phyloP scores from a whole-genome alignment of 306 rosid genomes.

The Lathyrus aphaca region DNA sequence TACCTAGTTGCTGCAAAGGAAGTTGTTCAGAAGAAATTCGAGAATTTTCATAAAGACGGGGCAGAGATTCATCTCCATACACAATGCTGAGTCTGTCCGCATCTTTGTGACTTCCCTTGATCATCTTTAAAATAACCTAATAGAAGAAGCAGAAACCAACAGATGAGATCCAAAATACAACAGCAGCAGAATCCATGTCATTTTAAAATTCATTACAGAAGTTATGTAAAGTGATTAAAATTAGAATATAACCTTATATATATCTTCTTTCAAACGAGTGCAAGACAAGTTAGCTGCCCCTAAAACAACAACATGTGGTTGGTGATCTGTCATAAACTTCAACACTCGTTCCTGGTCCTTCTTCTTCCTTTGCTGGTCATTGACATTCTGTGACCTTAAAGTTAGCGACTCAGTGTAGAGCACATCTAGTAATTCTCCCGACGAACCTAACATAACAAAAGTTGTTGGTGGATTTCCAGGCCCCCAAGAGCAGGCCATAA shows the following conservation, averaged over 20 bases:
- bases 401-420: conserved; percentile 88
- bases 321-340: conserved; percentile 98
- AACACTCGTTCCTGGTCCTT: conserved; percentile 86
- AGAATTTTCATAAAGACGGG: conserved; percentile 92
- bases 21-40: conserved; percentile 90
- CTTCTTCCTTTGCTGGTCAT: conserved; percentile 84
- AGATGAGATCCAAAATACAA: conserved; percentile 26
- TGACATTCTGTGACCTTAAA: conserved; percentile 71
- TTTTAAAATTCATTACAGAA: conserved; percentile 19
- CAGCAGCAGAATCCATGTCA: conserved; percentile 5
- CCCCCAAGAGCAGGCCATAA: conserved; percentile 98
- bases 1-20: conserved; percentile 79
- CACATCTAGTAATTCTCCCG: conserved; percentile 92
- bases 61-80: conserved; percentile 92
- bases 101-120: conserved; percentile 94
- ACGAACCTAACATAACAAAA: conserved; percentile 91
- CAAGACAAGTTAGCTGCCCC: conserved; percentile 95
- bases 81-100: conserved; percentile 93
- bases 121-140: conserved; percentile 92
- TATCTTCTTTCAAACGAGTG: conserved; percentile 87
- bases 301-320: conserved; percentile 93
- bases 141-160: conserved; percentile 33
- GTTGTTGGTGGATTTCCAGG: conserved; percentile 96
- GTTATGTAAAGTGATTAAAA: neutral
- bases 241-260: conserved; percentile 45